Evolutionary conservation across 2,329 filamentous ascomycete genomes (phyloP), one percentile per base, ranked within the genome.

Genomic region (Trichoderma gracile): DNA sequence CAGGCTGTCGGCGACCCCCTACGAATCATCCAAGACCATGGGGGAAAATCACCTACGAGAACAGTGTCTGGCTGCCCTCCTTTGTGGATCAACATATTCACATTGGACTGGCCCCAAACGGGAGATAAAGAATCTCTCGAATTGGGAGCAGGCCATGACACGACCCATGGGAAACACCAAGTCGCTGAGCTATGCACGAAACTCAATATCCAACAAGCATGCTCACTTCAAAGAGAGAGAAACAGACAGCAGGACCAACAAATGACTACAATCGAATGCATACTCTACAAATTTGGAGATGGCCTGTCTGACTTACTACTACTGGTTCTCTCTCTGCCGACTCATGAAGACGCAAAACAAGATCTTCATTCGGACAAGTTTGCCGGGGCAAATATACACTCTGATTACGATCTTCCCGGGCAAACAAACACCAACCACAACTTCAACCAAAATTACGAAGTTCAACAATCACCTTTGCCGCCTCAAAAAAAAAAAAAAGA

Each of bases 71-170:
- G 54, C 45, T 45, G 55, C 53, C 55, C 46, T 64, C 33, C 62
- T 42, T 1, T 46, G 58, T 53, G 49, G n/a, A 33, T 38, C 12
- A 14, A 14, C 10, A 14, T 38, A n/a, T 2, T 33, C 43, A 52
- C 33, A 43, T 5, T 42, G 54, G 54, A 50, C 19, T 49, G 62
- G 62, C 62, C 62, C 46, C 47, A 64, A 64, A 64, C 62, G 62
- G 14, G 53, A 64, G 46, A 15, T 6, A 42, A 50, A 25, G 23
- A 64, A 50, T 64, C 53, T 64, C 53, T 12, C 55, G 53, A 59
- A 58, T 58, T 64, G 60, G 60, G 60, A 63, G 52, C 52, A 63
- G 43, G 60, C 23, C 43, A 56, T 42, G 52, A 47, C 60, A 21
- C 46, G 30, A 49, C 33, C 60, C 42, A 42, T 27, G 27, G 23